Evolutionary conservation across 2,329 filamentous ascomycete species (phyloP).

Genomic region (Trichothecium roseum): DNA sequence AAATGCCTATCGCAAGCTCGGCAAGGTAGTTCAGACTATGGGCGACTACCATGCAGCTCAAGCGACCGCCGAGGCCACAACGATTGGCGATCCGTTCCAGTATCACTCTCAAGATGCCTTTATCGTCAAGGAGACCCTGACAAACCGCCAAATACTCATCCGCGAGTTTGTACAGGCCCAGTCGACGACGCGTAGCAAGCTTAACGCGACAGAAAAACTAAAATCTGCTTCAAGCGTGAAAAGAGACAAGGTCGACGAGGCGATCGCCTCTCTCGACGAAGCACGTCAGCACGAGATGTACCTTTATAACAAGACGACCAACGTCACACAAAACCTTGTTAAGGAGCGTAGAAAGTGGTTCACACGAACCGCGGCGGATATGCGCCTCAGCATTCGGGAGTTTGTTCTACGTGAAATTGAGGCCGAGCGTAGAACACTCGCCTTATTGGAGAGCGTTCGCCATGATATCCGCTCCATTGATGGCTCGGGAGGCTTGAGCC

Average conservation of each 20-base stretch:
- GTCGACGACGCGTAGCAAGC: slow-evolving; percentile 70
- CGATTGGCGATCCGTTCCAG: slow-evolving; percentile 82
- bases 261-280: slow-evolving; percentile 83
- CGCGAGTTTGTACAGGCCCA: slow-evolving; percentile 90
- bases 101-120: slow-evolving; percentile 95
- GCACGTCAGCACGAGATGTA: slow-evolving; percentile 73
- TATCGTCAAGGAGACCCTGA: slow-evolving; percentile 95
- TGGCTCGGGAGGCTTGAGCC: slow-evolving; percentile 76
- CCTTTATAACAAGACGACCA: slow-evolving; percentile 73
- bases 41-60: slow-evolving; percentile 95
- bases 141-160: slow-evolving; percentile 92
- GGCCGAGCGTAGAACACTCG: slow-evolving; percentile 81
- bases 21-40: slow-evolving; percentile 83
- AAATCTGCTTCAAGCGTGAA: slow-evolving; percentile 80
- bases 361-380: slow-evolving; percentile 70
- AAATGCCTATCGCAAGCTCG: slow-evolving; percentile 89
- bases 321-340: slow-evolving; percentile 81
- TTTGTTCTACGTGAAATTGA: slow-evolving; percentile 94
- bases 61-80: slow-evolving; percentile 91
- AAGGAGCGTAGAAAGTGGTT: slow-evolving; percentile 90
- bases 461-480: slow-evolving; percentile 92
- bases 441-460: slow-evolving; percentile 85
- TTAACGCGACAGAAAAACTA: slow-evolving; percentile 77
- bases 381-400: slow-evolving; percentile 76
- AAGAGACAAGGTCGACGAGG: slow-evolving; percentile 93